Conservation (phyloP, 2,329 filamentous ascomycete species). For the Fonsecaea erecta region DNA sequence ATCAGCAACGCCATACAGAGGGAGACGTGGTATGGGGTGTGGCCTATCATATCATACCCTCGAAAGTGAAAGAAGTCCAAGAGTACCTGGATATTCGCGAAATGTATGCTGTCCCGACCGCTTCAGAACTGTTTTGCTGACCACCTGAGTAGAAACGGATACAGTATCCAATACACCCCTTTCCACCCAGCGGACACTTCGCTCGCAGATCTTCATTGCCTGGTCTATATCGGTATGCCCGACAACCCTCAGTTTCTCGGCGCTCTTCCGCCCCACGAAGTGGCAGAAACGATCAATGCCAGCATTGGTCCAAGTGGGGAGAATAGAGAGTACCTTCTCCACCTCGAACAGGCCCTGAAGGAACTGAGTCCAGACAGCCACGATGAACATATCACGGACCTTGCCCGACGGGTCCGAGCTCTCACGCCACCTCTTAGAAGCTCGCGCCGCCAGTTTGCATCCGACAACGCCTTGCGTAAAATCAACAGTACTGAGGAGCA, state of each 20-base stretch:
- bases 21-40: conserved; percentile 77
- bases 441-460: conserved; percentile 12
- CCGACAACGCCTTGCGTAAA: conserved; percentile 49
- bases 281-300: conserved; percentile 69
- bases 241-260: conserved; percentile 91
- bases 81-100: conserved; percentile 93
- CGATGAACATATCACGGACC: conserved; percentile 82
- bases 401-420: conserved; percentile 72
- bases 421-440: conserved; percentile 47
- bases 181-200: conserved; percentile 67
- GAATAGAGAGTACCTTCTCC: conserved; percentile 87
- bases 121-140: conserved; percentile 5
- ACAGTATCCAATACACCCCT: conserved; percentile 87
- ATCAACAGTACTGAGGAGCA: conserved; percentile 61
- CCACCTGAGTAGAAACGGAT: conserved; percentile 69
- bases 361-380: conserved; percentile 75
- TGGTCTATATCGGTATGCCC: conserved; percentile 94
- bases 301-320: conserved; percentile 83
- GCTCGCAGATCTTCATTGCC: conserved; percentile 54
- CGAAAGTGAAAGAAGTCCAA: conserved; percentile 77
- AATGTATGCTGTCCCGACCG: conserved; percentile 54
- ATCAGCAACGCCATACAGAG: conserved; percentile 57
- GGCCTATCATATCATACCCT: conserved; percentile 79
- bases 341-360: conserved; percentile 74
- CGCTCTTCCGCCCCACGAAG: conserved; percentile 49